A percentile compares a stretch with the other conserved stretches of the same genome.
phyloP scores from a whole-genome alignment of 768 basidiomycete species.

The Boletellus emodensis region DNA sequence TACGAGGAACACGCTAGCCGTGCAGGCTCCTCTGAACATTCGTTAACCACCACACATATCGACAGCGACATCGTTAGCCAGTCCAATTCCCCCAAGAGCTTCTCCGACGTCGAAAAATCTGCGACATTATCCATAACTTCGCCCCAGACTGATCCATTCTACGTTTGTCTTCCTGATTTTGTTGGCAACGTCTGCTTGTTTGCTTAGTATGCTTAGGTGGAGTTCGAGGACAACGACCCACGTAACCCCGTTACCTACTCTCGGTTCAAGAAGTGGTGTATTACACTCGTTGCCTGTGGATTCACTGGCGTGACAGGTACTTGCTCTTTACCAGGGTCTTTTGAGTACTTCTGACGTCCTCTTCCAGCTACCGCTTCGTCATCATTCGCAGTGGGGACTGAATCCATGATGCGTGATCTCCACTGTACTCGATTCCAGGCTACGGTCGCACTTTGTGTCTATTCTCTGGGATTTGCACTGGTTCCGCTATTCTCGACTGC shows the following conservation, averaged over 20 bases:
- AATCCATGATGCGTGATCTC: slow-evolving; percentile 48
- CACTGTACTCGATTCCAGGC: slow-evolving; percentile 44
- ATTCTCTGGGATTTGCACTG: slow-evolving; percentile 57
- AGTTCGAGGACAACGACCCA: slow-evolving; percentile 35
- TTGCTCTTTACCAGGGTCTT: neutral
- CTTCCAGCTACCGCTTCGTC: slow-evolving; percentile 47
- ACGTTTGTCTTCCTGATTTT: slow-evolving; percentile 9
- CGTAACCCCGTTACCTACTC: slow-evolving; percentile 38
- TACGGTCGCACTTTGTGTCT: slow-evolving; percentile 48
- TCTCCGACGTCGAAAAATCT: slow-evolving; percentile 11
- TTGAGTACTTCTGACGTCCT: neutral
- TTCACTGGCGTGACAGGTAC: slow-evolving; percentile 29
- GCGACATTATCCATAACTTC: slow-evolving; percentile 2
- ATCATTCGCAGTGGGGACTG: slow-evolving; percentile 51
- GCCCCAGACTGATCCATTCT: slow-evolving; percentile 1
- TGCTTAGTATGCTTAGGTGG: slow-evolving; percentile 25
- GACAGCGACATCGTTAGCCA: slow-evolving; percentile 5
- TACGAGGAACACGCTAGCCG: slow-evolving; percentile 6
- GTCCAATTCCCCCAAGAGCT: neutral
- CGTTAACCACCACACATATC: slow-evolving; percentile 11
- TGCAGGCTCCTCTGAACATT: slow-evolving; percentile 11
- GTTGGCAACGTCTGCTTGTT: neutral
- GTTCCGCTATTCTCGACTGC: slow-evolving; percentile 62
- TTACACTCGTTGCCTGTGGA: slow-evolving; percentile 30
- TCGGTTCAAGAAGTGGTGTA: slow-evolving; percentile 37